phyloP scores from a whole-genome alignment of 225 moss, liverwort and hornwort genomes.

The Marchantia paleacea region DNA sequence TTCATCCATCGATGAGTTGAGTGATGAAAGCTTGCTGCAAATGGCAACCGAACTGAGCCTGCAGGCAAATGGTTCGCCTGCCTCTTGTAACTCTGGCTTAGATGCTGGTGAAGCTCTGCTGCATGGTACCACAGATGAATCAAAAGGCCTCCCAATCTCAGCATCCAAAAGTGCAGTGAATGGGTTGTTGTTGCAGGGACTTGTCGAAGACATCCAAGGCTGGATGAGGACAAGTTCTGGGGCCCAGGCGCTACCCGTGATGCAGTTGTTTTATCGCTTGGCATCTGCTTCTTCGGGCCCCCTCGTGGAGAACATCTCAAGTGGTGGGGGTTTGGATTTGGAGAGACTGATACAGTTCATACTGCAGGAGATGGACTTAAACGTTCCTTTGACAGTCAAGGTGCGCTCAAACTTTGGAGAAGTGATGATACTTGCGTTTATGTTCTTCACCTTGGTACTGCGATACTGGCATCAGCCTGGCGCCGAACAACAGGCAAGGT shows the following conservation, averaged over 20 bases:
- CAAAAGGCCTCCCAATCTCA: conserved; percentile 72
- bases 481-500: conserved; percentile 71
- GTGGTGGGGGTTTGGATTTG: conserved; percentile 72
- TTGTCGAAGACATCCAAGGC: conserved; percentile 84
- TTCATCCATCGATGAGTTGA: conserved; percentile 96
- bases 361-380: conserved; percentile 88
- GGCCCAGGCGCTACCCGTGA: conserved; percentile 92
- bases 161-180: conserved; percentile 97
- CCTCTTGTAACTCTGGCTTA: conserved; percentile 48
- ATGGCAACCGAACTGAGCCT: conserved; percentile 99
- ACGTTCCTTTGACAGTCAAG: conserved; percentile 66
- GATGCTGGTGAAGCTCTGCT: conserved; percentile 53
- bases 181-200: conserved; percentile 87
- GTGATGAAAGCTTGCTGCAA: conserved; percentile 97
- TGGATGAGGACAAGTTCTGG: conserved; percentile 97
- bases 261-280: conserved; percentile 97
- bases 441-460: conserved; percentile 95
- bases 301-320: conserved; percentile 65
- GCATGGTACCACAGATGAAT: conserved; percentile 56
- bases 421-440: conserved; percentile 85
- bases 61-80: conserved; percentile 71
- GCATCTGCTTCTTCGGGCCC: conserved; percentile 96
- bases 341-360: conserved; percentile 85
- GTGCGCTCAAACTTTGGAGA: conserved; percentile 86
- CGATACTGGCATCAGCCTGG: conserved; percentile 99